phyloP scores from a whole-genome alignment of 2,329 filamentous ascomycete species.

The Xylaria sp. region DNA sequence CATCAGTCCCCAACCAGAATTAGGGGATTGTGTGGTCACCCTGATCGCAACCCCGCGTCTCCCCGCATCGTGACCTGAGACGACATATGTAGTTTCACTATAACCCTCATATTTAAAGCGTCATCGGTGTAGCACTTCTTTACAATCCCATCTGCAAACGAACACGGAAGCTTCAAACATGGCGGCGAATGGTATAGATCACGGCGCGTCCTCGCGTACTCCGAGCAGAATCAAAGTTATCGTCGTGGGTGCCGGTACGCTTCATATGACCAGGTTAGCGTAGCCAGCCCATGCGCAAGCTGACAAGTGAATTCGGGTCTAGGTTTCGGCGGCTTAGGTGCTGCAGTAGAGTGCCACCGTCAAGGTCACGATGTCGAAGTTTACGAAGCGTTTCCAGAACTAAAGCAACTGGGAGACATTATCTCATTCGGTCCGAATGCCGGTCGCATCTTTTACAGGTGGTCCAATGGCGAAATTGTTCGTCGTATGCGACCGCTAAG shows the following conservation, averaged over 20 bases:
- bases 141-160: background rate
- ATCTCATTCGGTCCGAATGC: conserved; percentile 71
- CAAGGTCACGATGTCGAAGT: conserved; percentile 69
- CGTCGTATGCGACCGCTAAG: conserved; percentile 60
- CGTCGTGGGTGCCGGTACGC: conserved; percentile 59
- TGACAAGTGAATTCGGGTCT: conserved; percentile 33
- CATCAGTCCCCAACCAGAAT: conserved; percentile 10
- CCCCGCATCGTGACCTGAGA: conserved; percentile 21
- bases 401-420: conserved; percentile 71
- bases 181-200: conserved; percentile 38
- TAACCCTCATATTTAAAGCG: conserved; percentile 20
- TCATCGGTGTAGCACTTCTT: background rate
- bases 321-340: conserved; percentile 71
- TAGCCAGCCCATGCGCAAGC: background rate
- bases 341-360: conserved; percentile 71
- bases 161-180: conserved; percentile 27
- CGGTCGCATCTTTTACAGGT: conserved; percentile 70
- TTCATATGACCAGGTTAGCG: background rate
- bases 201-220: conserved; percentile 34
- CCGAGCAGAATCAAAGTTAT: conserved; percentile 65
- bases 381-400: conserved; percentile 67
- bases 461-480: conserved; percentile 62
- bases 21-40: conserved; percentile 16
- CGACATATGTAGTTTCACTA: conserved; percentile 1
- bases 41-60: conserved; percentile 27